phyloP scores from a whole-genome alignment of 306 rosid species.

The Malus fusca region DNA sequence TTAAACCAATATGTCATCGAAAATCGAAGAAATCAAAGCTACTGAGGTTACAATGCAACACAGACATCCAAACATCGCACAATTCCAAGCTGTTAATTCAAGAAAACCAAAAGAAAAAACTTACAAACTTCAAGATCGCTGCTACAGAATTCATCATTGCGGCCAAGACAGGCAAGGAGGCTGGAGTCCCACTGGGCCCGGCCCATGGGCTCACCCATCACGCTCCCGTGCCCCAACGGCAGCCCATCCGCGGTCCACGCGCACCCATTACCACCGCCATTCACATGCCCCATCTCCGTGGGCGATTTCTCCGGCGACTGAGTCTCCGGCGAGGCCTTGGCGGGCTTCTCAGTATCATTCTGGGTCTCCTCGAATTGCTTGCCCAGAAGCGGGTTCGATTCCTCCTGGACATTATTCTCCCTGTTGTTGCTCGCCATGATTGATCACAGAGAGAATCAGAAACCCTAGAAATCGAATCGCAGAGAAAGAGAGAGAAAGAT shows the following conservation, averaged over 20 bases:
- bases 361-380: slow-evolving; percentile 24
- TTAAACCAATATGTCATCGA: background rate
- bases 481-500: background rate
- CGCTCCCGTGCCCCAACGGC: slow-evolving; percentile 68
- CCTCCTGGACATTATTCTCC: slow-evolving; percentile 36
- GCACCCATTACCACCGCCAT: slow-evolving; percentile 13
- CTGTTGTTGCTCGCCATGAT: slow-evolving; percentile 26
- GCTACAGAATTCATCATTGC: slow-evolving; percentile 81
- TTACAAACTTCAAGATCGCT: slow-evolving; percentile 98
- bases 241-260: slow-evolving; percentile 83
- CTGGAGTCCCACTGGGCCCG: slow-evolving; percentile 68
- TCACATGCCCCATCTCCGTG: slow-evolving; percentile 12
- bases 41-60: background rate
- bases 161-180: slow-evolving; percentile 77
- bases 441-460: slow-evolving; percentile 3
- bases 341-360: slow-evolving; percentile 8
- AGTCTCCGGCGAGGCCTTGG: background rate
- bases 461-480: background rate
- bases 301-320: slow-evolving; percentile 7
- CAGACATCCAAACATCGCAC: background rate
- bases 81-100: background rate
- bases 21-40: background rate
- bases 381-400: slow-evolving; percentile 64
- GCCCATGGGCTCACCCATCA: slow-evolving; percentile 76
- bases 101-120: slow-evolving; percentile 4